Evolutionary conservation across 352 stramenopile species (phyloP).

Genomic region (Phytophthora constricta): DNA sequence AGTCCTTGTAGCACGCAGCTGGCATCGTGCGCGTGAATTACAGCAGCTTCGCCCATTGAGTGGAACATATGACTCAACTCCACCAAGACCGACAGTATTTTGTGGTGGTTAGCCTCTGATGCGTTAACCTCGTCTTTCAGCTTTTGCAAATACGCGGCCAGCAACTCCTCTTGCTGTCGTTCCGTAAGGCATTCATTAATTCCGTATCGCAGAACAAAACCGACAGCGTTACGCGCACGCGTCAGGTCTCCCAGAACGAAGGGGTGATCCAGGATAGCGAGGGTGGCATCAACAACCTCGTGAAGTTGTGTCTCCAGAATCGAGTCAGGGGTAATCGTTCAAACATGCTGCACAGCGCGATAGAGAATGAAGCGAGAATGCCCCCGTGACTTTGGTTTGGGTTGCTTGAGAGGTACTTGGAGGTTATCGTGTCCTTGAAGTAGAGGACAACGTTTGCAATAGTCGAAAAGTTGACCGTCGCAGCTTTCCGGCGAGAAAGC

Average conservation of each 20-base stretch:
- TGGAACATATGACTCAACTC: slow-evolving; percentile 76
- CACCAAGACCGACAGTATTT: slow-evolving; percentile 62
- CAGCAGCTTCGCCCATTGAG: slow-evolving; percentile 66
- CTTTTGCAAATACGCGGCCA: slow-evolving; percentile 66
- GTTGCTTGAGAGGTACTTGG: slow-evolving; percentile 64
- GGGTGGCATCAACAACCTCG: slow-evolving; percentile 69
- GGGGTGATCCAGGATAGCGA: slow-evolving; percentile 75
- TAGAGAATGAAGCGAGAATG: slow-evolving; percentile 72
- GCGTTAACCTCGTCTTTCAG: slow-evolving; percentile 49
- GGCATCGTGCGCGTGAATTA: slow-evolving; percentile 53
- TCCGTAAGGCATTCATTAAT: slow-evolving; percentile 68
- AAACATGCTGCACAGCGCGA: slow-evolving; percentile 83
- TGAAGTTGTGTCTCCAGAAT: slow-evolving; percentile 67
- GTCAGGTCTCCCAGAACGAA: slow-evolving; percentile 79
- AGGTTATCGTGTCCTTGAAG: slow-evolving; percentile 76
- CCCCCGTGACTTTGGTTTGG: slow-evolving; percentile 67
- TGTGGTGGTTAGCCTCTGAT: slow-evolving; percentile 65
- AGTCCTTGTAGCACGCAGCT: slow-evolving; percentile 49
- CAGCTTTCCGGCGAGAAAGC: slow-evolving; percentile 64
- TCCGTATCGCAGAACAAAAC: slow-evolving; percentile 77
- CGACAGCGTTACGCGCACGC: slow-evolving; percentile 78
- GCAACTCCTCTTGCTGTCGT: slow-evolving; percentile 64
- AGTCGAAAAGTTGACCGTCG: slow-evolving; percentile 71
- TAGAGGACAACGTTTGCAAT: slow-evolving; percentile 79
- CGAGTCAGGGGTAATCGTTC: slow-evolving; percentile 67